Conservation (phyloP, 176 grass and related monocot genomes). For the Elymus sibiricus region DNA sequence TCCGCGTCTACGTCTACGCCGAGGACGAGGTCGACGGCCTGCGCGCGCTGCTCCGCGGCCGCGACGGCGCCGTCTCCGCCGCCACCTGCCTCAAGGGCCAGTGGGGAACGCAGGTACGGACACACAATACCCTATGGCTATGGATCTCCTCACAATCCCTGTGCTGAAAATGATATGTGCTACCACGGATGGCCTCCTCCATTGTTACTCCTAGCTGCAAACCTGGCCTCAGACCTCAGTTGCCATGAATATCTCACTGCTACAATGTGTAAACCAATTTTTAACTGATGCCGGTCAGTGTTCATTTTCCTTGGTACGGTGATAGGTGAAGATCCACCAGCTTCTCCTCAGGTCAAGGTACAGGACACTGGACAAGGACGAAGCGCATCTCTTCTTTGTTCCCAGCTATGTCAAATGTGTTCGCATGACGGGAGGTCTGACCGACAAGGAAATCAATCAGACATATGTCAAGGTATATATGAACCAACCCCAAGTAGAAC, state of each 20-base stretch:
- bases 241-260: neutral
- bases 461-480: slow-evolving; percentile 81
- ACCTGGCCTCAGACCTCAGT: neutral
- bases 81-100: slow-evolving; percentile 90
- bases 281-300: neutral
- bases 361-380: slow-evolving; percentile 66
- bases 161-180: neutral
- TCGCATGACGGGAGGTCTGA: slow-evolving; percentile 66
- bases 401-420: slow-evolving; percentile 95
- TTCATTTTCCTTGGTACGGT: neutral
- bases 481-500: neutral
- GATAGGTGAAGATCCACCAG: slow-evolving; percentile 89
- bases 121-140: neutral
- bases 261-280: neutral
- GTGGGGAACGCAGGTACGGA: slow-evolving; percentile 84
- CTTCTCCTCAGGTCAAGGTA: slow-evolving; percentile 82
- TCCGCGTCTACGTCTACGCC: slow-evolving; percentile 79
- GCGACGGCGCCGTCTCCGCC: slow-evolving; percentile 42
- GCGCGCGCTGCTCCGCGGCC: slow-evolving; percentile 64
- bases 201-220: neutral
- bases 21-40: slow-evolving; percentile 78
- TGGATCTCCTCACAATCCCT: neutral
- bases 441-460: slow-evolving; percentile 92
- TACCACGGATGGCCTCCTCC: neutral
- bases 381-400: slow-evolving; percentile 90